Base-by-base conservation (phyloP, 2,329 filamentous ascomycete species). In the Curvularia spicifera region DNA sequence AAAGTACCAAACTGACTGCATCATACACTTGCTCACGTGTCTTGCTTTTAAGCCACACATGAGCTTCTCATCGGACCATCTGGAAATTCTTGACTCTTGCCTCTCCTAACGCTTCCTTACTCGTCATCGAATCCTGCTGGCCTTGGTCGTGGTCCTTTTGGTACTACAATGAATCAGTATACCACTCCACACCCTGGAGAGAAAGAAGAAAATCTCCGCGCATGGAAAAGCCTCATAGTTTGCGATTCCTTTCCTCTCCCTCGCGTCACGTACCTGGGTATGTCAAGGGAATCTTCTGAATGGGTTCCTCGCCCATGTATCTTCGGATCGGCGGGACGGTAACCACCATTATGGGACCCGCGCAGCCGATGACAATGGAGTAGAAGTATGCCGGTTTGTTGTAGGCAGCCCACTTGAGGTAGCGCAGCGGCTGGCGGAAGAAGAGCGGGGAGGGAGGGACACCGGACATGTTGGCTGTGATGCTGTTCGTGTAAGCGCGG, bases 311-410 rank as follows among this genome's bases (percentile, higher is more conserved):
- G 69, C 93, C 93, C 56, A 96, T 78, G 64, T 73, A 74, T 51
- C 81, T 83, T 76, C 93, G 83, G 68, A 96, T 82, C 47, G 91
- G 90, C 43, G 93, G 93, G 1, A 91, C 89, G 56, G 85, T 82
- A 59, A 89, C 77, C 63, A 96, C 81, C 57, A 86, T 80, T 56
- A 90, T 78, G 35, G 94, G 95, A 10, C 93, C 93, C 54, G 87
- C 71, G 64, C 79, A 81, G 68, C 91, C 94, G 66, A 98, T 81
- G 57, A 91, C 75, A 72, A 91, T 81, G 70, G 91, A 92, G 85
- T 88, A 98, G 84, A 97, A 96, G 81, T 93, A 90, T 59, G 93
- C 93, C 51, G 95, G 95, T 78, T 90, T 91, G 79, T 95, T 89
- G 80, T 92, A 89, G 50, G 91, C 85, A 52, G 93, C 88, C 92